phyloP scores from a whole-genome alignment of 78 protist species.

The Creolimax fragrantissima region DNA sequence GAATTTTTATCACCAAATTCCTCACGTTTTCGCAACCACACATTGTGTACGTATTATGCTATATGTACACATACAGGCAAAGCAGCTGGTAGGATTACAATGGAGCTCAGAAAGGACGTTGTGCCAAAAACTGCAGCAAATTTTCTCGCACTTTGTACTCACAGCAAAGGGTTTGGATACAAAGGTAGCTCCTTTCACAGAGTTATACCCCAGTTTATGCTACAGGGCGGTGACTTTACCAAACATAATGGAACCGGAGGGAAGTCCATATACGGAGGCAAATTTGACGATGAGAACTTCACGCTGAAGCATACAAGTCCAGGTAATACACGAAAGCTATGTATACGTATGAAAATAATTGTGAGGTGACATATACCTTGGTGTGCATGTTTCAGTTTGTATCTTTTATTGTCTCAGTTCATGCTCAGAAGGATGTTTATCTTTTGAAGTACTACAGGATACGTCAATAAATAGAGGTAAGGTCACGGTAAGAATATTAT shows the following conservation, averaged over 20 bases:
- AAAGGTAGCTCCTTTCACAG: constrained; percentile 85
- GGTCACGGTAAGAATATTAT: too few relatives aligned
- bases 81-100: constrained; percentile 64
- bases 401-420: not conserved
- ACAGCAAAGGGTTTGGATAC: constrained; percentile 75
- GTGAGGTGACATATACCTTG: too few relatives aligned
- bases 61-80: too few relatives aligned
- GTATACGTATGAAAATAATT: too few relatives aligned
- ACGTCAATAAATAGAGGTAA: too few relatives aligned
- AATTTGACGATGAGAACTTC: constrained; percentile 91
- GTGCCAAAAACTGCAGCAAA: constrained; percentile 86
- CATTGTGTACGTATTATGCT: too few relatives aligned
- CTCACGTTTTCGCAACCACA: too few relatives aligned
- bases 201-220: constrained; percentile 82
- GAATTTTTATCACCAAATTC: too few relatives aligned
- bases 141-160: constrained; percentile 77
- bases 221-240: constrained; percentile 91
- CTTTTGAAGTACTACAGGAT: too few relatives aligned
- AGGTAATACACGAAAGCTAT: constrained; percentile 91
- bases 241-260: constrained; percentile 81
- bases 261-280: constrained; percentile 64
- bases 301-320: constrained; percentile 71
- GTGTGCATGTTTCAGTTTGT: not conserved
- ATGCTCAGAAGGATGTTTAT: too few relatives aligned
- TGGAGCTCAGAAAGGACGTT: constrained; percentile 78